These are phyloP conservation scores for Arthroderma sp. DNA, from an alignment of 2,329 filamentous ascomycete species.

Conservation along the genomic window DNA sequence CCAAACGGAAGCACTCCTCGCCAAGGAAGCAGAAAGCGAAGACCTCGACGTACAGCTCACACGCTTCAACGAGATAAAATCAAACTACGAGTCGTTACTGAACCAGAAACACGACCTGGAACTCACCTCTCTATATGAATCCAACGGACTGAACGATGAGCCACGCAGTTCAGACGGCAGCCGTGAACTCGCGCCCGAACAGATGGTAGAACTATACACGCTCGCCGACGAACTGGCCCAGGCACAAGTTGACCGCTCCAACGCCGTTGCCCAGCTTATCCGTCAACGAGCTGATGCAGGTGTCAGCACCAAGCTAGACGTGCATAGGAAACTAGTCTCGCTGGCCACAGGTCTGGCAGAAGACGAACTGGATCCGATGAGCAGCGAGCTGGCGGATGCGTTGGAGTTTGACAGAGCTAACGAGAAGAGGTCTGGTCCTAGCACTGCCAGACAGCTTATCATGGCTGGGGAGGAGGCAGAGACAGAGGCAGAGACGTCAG, in stretches of 20 bases:
- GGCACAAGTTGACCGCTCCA: conserved; percentile 26
- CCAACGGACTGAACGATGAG: conserved; percentile 2
- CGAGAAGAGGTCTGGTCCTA: conserved; percentile 17
- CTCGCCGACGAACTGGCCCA: conserved; percentile 23
- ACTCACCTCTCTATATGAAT: conserved; percentile 24
- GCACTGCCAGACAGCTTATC: neutral
- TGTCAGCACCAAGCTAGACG: conserved; percentile 36
- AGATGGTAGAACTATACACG: conserved; percentile 23
- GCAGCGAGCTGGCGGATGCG: conserved; percentile 35
- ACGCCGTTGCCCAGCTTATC: conserved; percentile 30
- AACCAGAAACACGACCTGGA: conserved; percentile 33
- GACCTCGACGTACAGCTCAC: conserved; percentile 27
- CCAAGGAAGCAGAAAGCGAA: conserved; percentile 29
- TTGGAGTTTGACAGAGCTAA: conserved; percentile 34
- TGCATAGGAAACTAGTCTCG: conserved; percentile 37
- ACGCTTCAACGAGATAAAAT: conserved; percentile 29
- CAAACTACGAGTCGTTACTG: conserved; percentile 32
- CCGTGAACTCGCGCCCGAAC: conserved; percentile 17
- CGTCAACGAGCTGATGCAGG: conserved; percentile 36
- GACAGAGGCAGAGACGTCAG: neutral
- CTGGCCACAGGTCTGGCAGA: conserved; percentile 38
- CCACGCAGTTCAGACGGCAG: neutral
- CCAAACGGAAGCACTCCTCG: conserved; percentile 26
- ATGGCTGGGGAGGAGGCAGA: neutral
- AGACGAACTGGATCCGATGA: conserved; percentile 38